A percentile compares a stretch with the other conserved stretches of the same genome.
Evolutionary conservation across 139 green algal species (phyloP).

Genomic region (Coelastrella sp.): DNA sequence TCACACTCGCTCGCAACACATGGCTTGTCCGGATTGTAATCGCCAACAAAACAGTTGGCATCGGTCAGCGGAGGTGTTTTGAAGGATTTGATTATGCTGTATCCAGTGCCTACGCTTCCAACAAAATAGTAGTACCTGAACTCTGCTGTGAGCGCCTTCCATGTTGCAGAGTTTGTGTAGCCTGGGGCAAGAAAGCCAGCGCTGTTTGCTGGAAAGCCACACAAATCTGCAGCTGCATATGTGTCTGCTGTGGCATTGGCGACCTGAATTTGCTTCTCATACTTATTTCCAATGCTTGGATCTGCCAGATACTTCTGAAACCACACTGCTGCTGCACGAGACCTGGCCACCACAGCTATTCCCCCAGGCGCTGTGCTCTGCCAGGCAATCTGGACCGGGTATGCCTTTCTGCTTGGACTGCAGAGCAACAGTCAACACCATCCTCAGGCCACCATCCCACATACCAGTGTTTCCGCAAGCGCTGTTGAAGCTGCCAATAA

Average conservation of each 20-base stretch:
- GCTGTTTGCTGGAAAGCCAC: not conserved
- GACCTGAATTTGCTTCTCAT: not conserved
- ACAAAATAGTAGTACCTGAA: not conserved
- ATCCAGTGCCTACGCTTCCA: not conserved
- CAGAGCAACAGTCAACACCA: not conserved
- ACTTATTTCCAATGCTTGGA: not conserved
- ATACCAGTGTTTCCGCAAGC: no score
- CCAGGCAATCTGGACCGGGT: not conserved
- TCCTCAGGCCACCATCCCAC: no score
- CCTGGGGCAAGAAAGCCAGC: not conserved
- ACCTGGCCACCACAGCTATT: not conserved
- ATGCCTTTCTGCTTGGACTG: not conserved
- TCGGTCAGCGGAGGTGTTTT: not conserved
- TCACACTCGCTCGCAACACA: not conserved
- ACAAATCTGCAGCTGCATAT: not conserved
- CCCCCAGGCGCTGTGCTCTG: not conserved
- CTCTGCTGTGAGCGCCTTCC: not conserved
- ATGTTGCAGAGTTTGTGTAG: not conserved
- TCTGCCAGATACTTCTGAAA: not conserved
- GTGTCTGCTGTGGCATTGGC: not conserved
- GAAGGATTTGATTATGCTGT: not conserved
- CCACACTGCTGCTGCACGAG: not conserved
- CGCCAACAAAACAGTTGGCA: not conserved
- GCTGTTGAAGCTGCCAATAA: no score
- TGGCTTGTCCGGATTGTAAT: no score